These are phyloP conservation scores for Graphiopsis chlorocephala DNA, from an alignment of 2,329 filamentous ascomycete genomes.

Conservation along the genomic window DNA sequence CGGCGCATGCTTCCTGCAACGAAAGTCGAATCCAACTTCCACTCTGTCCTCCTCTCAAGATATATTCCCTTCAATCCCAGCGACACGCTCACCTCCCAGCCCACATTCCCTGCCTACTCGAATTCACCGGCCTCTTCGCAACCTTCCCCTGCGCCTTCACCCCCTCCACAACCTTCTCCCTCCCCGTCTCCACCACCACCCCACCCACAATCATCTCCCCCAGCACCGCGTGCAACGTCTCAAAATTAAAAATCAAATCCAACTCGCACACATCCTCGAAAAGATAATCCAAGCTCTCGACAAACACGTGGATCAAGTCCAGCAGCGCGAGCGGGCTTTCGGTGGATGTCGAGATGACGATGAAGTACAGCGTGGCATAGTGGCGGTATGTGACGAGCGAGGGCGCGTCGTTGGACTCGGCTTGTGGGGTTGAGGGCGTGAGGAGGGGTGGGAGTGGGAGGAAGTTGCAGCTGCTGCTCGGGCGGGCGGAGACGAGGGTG, in stretches of 20 bases:
- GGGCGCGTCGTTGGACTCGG: slow-evolving; percentile 78
- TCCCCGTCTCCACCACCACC: slow-evolving; percentile 86
- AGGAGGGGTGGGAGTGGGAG: slow-evolving; percentile 58
- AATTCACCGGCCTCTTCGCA: slow-evolving; percentile 75
- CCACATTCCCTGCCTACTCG: slow-evolving; percentile 47
- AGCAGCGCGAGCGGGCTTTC: slow-evolving; percentile 94
- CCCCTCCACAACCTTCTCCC: slow-evolving; percentile 83
- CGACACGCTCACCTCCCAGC: slow-evolving; percentile 33
- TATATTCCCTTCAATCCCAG: neutral
- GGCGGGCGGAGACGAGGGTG: slow-evolving; percentile 86
- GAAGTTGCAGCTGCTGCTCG: slow-evolving; percentile 94
- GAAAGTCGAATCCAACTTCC: neutral
- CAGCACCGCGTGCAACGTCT: slow-evolving; percentile 87
- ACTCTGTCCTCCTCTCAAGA: neutral
- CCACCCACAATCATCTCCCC: slow-evolving; percentile 95
- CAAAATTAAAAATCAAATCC: slow-evolving; percentile 98
- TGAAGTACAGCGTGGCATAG: slow-evolving; percentile 98
- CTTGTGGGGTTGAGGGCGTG: slow-evolving; percentile 26
- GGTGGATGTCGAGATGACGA: slow-evolving; percentile 93
- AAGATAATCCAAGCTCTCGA: slow-evolving; percentile 87
- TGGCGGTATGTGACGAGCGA: slow-evolving; percentile 96
- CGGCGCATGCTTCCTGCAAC: neutral
- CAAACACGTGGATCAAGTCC: slow-evolving; percentile 96
- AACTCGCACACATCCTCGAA: slow-evolving; percentile 99
- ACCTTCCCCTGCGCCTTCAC: slow-evolving; percentile 74